Conservation (phyloP, 2,329 filamentous ascomycete species). For the Clonostachys rosea region DNA sequence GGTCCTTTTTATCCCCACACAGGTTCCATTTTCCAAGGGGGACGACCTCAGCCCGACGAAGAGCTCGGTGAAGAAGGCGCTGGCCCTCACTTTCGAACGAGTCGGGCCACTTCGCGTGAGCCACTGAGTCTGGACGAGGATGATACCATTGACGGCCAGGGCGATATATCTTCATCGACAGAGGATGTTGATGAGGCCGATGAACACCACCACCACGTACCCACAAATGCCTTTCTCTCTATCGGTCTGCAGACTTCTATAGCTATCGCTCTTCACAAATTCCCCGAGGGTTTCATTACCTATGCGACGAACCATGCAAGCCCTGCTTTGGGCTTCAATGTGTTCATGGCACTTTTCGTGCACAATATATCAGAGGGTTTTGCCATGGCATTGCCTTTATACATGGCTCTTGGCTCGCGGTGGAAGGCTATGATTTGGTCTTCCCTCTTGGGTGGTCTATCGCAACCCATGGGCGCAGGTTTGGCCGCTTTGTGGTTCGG, state of each 20-base stretch:
- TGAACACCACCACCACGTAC: slow-evolving; percentile 88
- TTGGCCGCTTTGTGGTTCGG: slow-evolving; percentile 85
- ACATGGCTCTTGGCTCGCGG: slow-evolving; percentile 81
- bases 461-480: slow-evolving; percentile 80
- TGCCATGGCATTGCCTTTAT: slow-evolving; percentile 86
- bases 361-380: slow-evolving; percentile 99
- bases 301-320: slow-evolving; percentile 98
- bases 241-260: slow-evolving; percentile 96
- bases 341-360: slow-evolving; percentile 94
- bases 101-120: slow-evolving; percentile 32
- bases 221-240: slow-evolving; percentile 86
- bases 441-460: slow-evolving; percentile 76
- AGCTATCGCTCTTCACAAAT: slow-evolving; percentile 93
- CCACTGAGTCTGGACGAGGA: slow-evolving; percentile 15
- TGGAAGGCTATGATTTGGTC: slow-evolving; percentile 81
- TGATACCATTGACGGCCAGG: neutral
- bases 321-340: slow-evolving; percentile 78
- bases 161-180: slow-evolving; percentile 3
- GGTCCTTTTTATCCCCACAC: slow-evolving; percentile 20
- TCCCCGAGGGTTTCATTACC: slow-evolving; percentile 83
- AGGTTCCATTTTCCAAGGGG: slow-evolving; percentile 15
- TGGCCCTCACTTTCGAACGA: slow-evolving; percentile 26
- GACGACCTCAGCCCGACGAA: slow-evolving; percentile 12
- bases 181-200: slow-evolving; percentile 38
- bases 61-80: slow-evolving; percentile 11